Percentiles rank a stretch among this genome's conserved stretches.
Evolutionary conservation across 2,329 filamentous ascomycete genomes (phyloP).

Genomic region (Colletotrichum tamarilloi): DNA sequence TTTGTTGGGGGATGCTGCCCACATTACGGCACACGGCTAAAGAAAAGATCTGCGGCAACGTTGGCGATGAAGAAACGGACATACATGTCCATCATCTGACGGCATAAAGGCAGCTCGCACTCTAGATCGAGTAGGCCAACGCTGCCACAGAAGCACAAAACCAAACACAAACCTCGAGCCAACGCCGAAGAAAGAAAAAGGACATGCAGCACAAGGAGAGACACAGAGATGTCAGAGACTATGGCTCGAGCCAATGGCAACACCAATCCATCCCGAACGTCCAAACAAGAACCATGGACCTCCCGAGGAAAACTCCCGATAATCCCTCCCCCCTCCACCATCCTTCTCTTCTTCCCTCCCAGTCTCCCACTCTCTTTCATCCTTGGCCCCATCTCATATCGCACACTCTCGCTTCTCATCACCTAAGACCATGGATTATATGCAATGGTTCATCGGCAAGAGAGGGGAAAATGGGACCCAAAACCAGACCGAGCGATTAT

Average conservation of each 20-base stretch:
- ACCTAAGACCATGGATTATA: constrained; percentile 25
- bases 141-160: background rate
- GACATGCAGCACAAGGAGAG: background rate
- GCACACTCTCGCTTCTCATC: constrained; percentile 15
- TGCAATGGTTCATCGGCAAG: constrained; percentile 21
- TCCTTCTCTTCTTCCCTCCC: background rate
- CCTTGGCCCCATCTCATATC: background rate
- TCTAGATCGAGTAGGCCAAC: background rate
- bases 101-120: background rate
- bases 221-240: background rate
- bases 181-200: background rate
- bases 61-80: background rate
- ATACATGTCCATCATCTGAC: constrained; percentile 2
- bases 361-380: background rate
- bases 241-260: constrained; percentile 6
- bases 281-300: background rate
- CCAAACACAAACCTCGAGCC: background rate
- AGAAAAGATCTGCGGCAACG: constrained; percentile 19
- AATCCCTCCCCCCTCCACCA: background rate
- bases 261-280: background rate
- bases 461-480: too few species aligned
- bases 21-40: constrained; percentile 8
- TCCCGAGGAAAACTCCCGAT: constrained; percentile 1
- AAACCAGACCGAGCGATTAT: background rate
- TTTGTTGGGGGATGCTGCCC: constrained; percentile 26